phyloP scores from a whole-genome alignment of 2,329 filamentous ascomycete species.

The Aspergillus bombycis region DNA sequence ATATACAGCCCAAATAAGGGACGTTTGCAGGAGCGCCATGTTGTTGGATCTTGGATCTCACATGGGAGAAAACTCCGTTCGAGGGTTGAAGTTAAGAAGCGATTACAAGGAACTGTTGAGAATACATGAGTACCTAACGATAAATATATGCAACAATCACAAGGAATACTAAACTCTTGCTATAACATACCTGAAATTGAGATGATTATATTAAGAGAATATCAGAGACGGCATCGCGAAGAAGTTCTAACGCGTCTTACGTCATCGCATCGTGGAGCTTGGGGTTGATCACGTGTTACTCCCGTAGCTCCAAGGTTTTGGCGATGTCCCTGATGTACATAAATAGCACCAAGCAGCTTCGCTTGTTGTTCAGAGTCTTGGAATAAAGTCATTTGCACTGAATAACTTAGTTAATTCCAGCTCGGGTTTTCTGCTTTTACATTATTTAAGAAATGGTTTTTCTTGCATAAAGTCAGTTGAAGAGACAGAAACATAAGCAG shows the following conservation, averaged over 20 bases:
- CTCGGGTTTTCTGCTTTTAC: neutral
- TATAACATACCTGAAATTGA: neutral
- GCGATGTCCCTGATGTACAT: neutral
- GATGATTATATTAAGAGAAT: neutral
- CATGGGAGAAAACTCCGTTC: conserved; percentile 15
- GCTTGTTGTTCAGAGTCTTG: neutral
- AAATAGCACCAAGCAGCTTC: neutral
- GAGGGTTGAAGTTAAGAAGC: neutral
- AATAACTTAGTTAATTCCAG: neutral
- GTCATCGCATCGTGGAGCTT: conserved; percentile 18
- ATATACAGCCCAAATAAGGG: conserved; percentile 94
- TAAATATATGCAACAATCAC: neutral
- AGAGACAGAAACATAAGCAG: neutral
- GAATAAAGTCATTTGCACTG: neutral
- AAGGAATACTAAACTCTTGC: neutral
- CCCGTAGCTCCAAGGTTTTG: conserved; percentile 7
- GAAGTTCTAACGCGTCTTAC: conserved; percentile 17
- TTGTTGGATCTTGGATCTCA: conserved; percentile 18
- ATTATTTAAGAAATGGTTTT: conserved; percentile 13
- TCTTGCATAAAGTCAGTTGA: conserved; percentile 16
- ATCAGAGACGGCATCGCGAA: neutral
- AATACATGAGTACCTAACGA: neutral
- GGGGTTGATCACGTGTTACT: conserved; percentile 19
- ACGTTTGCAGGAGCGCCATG: conserved; percentile 78
- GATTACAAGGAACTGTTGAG: neutral